A percentile compares a stretch with the other conserved stretches of the same genome.
Evolutionary conservation across 2,329 filamentous ascomycete genomes (phyloP).

Genomic region (Aspergillus amoenus): DNA sequence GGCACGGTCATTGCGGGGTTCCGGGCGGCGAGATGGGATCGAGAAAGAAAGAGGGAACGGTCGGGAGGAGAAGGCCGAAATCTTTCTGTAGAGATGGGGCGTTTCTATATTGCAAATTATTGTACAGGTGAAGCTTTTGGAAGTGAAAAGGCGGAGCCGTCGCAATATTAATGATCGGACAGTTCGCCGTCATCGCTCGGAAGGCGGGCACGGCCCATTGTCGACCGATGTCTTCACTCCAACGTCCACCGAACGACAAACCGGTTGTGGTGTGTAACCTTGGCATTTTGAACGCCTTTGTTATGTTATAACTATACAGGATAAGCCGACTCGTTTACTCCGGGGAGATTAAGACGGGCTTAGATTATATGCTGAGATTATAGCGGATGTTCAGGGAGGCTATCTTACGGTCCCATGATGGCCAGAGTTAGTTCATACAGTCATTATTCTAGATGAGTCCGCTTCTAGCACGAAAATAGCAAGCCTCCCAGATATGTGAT

Average conservation of each 20-base stretch:
- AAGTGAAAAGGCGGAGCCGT: too few species aligned
- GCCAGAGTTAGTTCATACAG: constrained; percentile 13
- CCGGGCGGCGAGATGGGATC: background rate
- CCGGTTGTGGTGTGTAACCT: background rate
- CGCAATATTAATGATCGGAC: background rate
- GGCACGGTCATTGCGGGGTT: constrained; percentile 29
- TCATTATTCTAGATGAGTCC: constrained; percentile 13
- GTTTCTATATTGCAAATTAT: background rate
- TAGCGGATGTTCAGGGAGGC: background rate
- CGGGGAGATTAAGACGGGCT: background rate
- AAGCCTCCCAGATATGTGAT: background rate
- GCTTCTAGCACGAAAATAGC: background rate
- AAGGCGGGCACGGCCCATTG: too few species aligned
- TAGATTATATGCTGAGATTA: background rate
- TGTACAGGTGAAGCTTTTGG: background rate
- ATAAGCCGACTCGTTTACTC: background rate
- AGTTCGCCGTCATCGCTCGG: constrained; percentile 1
- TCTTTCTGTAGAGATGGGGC: background rate
- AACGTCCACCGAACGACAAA: background rate
- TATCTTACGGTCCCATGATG: background rate
- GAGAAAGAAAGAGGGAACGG: background rate
- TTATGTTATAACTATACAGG: background rate
- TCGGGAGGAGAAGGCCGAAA: too few species aligned
- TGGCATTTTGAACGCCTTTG: background rate
- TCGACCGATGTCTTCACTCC: background rate